A percentile compares a stretch with the other conserved stretches of the same genome.
Evolutionary conservation across 2,329 filamentous ascomycete genomes (phyloP).

Genomic region (Calonectria honghensis): DNA sequence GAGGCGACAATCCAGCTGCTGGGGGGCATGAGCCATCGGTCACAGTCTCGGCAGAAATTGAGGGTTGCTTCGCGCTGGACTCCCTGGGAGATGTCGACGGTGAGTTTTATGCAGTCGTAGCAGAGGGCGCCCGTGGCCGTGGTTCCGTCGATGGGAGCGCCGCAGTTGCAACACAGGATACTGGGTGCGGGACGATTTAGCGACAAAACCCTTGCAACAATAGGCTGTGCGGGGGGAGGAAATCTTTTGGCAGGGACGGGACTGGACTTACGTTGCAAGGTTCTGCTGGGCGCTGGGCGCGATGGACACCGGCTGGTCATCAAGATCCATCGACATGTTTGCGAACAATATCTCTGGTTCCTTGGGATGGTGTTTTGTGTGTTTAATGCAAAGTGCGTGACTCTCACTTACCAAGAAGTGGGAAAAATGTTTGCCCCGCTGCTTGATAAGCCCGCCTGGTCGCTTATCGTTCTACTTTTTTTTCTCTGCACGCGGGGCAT

Average conservation of each 20-base stretch:
- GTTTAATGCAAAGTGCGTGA: constrained; percentile 47
- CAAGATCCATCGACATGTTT: constrained; percentile 66
- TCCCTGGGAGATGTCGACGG: constrained; percentile 92
- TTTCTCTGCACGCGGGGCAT: constrained; percentile 50
- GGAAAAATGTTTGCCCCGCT: constrained; percentile 62
- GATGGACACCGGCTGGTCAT: constrained; percentile 65
- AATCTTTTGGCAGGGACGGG: background rate
- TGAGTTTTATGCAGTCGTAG: constrained; percentile 96
- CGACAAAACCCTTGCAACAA: constrained; percentile 3
- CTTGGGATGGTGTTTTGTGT: constrained; percentile 42
- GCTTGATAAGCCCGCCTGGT: constrained; percentile 60
- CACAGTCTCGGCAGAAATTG: constrained; percentile 95
- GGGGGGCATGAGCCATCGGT: constrained; percentile 93
- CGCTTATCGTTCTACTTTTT: constrained; percentile 57
- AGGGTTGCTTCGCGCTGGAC: constrained; percentile 93
- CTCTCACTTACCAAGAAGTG: constrained; percentile 48
- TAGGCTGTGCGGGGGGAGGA: constrained; percentile 43
- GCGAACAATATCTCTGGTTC: constrained; percentile 44
- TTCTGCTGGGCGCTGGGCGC: constrained; percentile 57
- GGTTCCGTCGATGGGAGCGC: constrained; percentile 95
- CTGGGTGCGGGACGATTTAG: constrained; percentile 49
- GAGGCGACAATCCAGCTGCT: constrained; percentile 88
- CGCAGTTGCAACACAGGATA: constrained; percentile 98
- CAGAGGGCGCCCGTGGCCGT: constrained; percentile 90
- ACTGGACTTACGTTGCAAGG: constrained; percentile 63